These are phyloP conservation scores for Apophysomyces ossiformis DNA, from an alignment of 371 early-diverging fungal species.

Conservation along the genomic window DNA sequence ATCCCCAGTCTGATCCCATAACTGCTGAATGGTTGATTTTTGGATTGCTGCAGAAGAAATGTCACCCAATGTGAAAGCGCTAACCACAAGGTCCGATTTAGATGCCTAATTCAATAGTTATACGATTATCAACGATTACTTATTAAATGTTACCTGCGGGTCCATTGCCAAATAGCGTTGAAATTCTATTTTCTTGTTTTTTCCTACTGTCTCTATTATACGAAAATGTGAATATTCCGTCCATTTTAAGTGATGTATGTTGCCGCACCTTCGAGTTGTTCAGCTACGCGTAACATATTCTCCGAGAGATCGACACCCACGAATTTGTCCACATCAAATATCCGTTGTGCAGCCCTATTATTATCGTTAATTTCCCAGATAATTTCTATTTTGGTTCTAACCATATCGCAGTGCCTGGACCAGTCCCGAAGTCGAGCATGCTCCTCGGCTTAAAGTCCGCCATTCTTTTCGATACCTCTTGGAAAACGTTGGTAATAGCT, in stretches of 20 bases:
- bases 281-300: slow-evolving; percentile 79
- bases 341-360: slow-evolving; percentile 74
- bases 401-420: slow-evolving; percentile 89
- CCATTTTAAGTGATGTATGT: slow-evolving; percentile 8
- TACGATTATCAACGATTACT: background rate
- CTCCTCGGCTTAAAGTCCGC: slow-evolving; percentile 66
- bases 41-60: slow-evolving; percentile 69
- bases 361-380: background rate
- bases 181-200: slow-evolving; percentile 45
- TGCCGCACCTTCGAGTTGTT: slow-evolving; percentile 40
- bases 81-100: slow-evolving; percentile 73
- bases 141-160: slow-evolving; percentile 37
- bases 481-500: slow-evolving; percentile 69
- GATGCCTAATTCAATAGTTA: slow-evolving; percentile 23
- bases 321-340: slow-evolving; percentile 60
- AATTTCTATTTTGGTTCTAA: slow-evolving; percentile 21
- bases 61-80: slow-evolving; percentile 79
- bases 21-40: slow-evolving; percentile 64
- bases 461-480: slow-evolving; percentile 63
- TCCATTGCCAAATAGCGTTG: slow-evolving; percentile 67
- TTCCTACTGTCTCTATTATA: slow-evolving; percentile 16
- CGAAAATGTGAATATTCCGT: slow-evolving; percentile 18
- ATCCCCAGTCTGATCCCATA: slow-evolving; percentile 83
- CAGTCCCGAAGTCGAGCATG: slow-evolving; percentile 86
- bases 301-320: slow-evolving; percentile 82